These are phyloP conservation scores for Chenopodium album DNA, from an alignment of 148 eudicot species.

Conservation along the genomic window DNA sequence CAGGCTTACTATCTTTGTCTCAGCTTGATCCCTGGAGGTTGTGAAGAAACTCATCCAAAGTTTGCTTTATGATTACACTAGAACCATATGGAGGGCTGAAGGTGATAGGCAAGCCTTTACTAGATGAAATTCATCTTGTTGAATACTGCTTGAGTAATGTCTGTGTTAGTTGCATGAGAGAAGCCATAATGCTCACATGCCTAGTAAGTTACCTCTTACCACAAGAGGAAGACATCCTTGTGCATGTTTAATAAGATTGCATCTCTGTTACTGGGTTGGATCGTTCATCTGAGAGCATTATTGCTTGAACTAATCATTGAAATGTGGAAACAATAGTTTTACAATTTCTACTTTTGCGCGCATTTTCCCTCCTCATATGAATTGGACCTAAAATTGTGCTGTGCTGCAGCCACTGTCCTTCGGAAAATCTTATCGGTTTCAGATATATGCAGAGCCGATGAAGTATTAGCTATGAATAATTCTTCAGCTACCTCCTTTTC, in stretches of 20 bases:
- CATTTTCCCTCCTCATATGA: not conserved
- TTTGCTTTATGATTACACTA: slow-evolving; percentile 3
- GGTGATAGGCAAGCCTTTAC: not conserved
- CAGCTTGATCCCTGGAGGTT: not conserved
- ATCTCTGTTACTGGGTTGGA: not conserved
- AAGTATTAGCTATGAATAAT: not conserved
- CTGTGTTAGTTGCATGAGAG: not conserved
- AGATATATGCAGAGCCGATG: not conserved
- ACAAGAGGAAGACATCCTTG: not conserved
- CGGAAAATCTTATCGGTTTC: not conserved
- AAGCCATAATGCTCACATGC: not conserved
- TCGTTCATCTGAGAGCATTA: not conserved
- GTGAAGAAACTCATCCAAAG: not conserved
- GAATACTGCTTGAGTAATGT: not conserved
- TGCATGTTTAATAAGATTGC: not conserved
- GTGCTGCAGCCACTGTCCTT: not conserved
- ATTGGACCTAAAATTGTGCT: not conserved
- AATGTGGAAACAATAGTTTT: not conserved
- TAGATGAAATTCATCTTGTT: not conserved
- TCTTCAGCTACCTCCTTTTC: not conserved
- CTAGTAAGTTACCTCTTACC: not conserved
- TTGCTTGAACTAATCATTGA: not conserved
- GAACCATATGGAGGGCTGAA: not conserved
- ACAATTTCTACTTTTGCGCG: not conserved
- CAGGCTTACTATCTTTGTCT: not conserved